phyloP scores from a whole-genome alignment of 1,284 basidiomycete species.

The Melampsora americana region DNA sequence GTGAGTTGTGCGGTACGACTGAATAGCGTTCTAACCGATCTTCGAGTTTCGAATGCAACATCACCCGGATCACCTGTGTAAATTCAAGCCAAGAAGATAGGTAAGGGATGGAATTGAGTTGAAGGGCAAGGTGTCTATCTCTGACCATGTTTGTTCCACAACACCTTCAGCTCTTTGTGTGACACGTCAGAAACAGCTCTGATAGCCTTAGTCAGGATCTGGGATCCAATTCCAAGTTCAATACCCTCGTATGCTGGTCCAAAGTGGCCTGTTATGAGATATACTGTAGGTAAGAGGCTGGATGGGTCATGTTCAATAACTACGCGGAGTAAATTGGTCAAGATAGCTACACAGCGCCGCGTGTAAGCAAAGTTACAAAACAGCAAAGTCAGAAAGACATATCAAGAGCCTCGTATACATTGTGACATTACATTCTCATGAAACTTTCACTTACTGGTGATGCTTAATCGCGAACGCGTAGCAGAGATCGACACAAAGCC shows the following conservation, averaged over 20 bases:
- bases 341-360: slow-evolving; percentile 60
- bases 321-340: slow-evolving; percentile 75
- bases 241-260: slow-evolving; percentile 61
- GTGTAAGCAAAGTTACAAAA: too few relatives aligned
- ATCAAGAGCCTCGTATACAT: too few relatives aligned
- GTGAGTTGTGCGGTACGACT: slow-evolving; percentile 50
- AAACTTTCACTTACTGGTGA: slow-evolving; percentile 56
- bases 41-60: slow-evolving; percentile 52
- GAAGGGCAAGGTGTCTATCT: not conserved
- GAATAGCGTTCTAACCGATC: slow-evolving; percentile 50
- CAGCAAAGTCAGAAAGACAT: too few relatives aligned
- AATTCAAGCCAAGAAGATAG: slow-evolving; percentile 22
- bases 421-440: too few relatives aligned
- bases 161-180: slow-evolving; percentile 64
- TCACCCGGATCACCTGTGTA: slow-evolving; percentile 52
- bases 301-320: slow-evolving; percentile 67
- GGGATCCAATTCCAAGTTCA: slow-evolving; percentile 57
- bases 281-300: slow-evolving; percentile 76
- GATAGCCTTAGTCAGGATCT: slow-evolving; percentile 73
- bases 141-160: slow-evolving; percentile 56
- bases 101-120: not conserved
- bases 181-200: slow-evolving; percentile 77
- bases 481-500: slow-evolving; percentile 69
- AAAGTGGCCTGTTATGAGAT: slow-evolving; percentile 81
- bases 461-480: slow-evolving; percentile 77